phyloP scores from a whole-genome alignment of 805 yeast species.

The Candida bentonensis region DNA sequence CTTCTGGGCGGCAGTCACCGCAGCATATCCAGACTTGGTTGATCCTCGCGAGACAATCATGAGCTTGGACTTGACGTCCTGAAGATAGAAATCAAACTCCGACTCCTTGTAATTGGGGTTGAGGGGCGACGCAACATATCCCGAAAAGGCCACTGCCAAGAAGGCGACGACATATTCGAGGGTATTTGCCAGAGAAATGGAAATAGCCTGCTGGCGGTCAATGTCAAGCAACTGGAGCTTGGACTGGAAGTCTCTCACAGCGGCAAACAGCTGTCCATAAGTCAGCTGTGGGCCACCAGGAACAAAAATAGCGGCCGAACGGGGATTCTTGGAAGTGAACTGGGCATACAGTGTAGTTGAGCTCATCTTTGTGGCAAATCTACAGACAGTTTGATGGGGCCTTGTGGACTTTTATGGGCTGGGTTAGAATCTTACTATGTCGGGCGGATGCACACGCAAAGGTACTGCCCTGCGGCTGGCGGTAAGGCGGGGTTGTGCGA shows the following conservation, averaged over 20 bases:
- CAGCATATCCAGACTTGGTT: conserved; percentile 25
- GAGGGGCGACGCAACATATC: conserved; percentile 53
- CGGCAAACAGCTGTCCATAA: conserved; percentile 30
- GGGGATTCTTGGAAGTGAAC: neutral
- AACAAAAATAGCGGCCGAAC: conserved; percentile 20
- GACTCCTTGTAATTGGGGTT: conserved; percentile 46
- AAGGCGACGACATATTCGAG: conserved; percentile 45
- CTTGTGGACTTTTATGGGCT: no score
- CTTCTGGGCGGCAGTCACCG: conserved; percentile 36
- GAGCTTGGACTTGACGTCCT: conserved; percentile 43
- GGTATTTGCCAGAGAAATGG: conserved; percentile 48
- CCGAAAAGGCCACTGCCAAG: conserved; percentile 41
- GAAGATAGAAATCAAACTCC: conserved; percentile 53
- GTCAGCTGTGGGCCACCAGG: conserved; percentile 35
- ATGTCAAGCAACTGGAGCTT: conserved; percentile 24
- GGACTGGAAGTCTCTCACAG: conserved; percentile 33
- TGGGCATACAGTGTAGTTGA: neutral
- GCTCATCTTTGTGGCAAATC: no score
- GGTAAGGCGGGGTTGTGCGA: no score
- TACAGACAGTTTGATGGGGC: no score
- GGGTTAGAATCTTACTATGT: no score
- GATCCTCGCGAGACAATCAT: conserved; percentile 45
- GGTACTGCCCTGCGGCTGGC: no score
- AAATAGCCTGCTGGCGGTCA: conserved; percentile 33
- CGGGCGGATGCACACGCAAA: no score